A percentile compares a stretch with the other conserved stretches of the same genome.
These are phyloP conservation scores for Talaromyces sp. DNA, from an alignment of 2,329 filamentous ascomycete species.

Conservation along the genomic window DNA sequence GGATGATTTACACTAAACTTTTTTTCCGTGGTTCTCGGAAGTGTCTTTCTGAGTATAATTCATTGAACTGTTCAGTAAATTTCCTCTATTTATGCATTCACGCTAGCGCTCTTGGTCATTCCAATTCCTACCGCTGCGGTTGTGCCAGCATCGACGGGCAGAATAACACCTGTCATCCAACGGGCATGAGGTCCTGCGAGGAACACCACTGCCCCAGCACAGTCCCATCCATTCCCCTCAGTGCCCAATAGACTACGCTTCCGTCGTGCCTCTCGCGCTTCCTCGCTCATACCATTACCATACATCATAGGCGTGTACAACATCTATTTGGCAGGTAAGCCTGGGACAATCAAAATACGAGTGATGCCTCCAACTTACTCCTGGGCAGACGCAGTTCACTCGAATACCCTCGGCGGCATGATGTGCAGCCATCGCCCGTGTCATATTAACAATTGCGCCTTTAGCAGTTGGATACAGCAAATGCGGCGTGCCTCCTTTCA, in stretches of 20 bases:
- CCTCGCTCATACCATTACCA: conserved; percentile 52
- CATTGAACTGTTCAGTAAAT: too few species aligned
- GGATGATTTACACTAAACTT: too few species aligned
- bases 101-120: conserved; percentile 42
- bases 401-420: conserved; percentile 55
- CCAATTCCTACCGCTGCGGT: conserved; percentile 47
- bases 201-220: conserved; percentile 54
- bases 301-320: conserved; percentile 62
- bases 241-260: conserved; percentile 56
- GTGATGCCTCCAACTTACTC: conserved; percentile 22
- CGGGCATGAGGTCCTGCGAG: conserved; percentile 56
- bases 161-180: conserved; percentile 55
- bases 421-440: conserved; percentile 58
- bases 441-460: conserved; percentile 60
- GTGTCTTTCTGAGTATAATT: too few species aligned
- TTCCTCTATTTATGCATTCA: conserved; percentile 31
- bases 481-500: conserved; percentile 57
- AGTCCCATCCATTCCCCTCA: conserved; percentile 60
- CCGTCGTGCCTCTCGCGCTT: conserved; percentile 52
- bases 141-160: conserved; percentile 53
- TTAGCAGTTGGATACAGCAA: conserved; percentile 58
- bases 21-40: too few species aligned
- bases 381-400: conserved; percentile 60
- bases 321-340: conserved; percentile 37
- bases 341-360: not conserved